phyloP scores from a whole-genome alignment of 2,329 filamentous ascomycete species.

The Exophiala viscosa region DNA sequence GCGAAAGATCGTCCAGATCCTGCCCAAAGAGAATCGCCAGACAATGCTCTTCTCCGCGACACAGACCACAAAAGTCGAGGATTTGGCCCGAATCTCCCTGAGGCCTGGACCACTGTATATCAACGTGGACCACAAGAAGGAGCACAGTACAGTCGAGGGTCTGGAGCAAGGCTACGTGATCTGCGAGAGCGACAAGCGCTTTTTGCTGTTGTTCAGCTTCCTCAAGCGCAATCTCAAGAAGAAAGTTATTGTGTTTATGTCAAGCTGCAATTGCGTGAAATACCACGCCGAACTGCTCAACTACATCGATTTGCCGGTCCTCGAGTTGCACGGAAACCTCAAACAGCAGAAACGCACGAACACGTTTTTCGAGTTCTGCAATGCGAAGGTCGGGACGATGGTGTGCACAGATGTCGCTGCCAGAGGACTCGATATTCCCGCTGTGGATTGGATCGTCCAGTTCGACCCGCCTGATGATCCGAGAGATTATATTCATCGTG shows the following conservation, averaged over 20 bases:
- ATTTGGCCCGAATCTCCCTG: constrained; percentile 89
- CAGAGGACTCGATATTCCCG: constrained; percentile 89
- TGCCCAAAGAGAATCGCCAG: constrained; percentile 81
- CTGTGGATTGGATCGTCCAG: constrained; percentile 94
- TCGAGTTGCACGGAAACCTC: constrained; percentile 88
- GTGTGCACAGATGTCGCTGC: constrained; percentile 97
- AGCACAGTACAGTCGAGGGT: constrained; percentile 87
- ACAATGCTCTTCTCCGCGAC: constrained; percentile 99
- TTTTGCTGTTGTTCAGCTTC: constrained; percentile 90
- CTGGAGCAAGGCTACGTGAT: constrained; percentile 95
- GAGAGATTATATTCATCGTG: constrained; percentile 89
- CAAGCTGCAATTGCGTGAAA: constrained; percentile 86
- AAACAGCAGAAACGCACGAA: constrained; percentile 99
- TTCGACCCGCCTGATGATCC: constrained; percentile 93
- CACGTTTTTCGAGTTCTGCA: constrained; percentile 95
- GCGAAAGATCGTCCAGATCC: constrained; percentile 90
- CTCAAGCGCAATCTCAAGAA: constrained; percentile 88
- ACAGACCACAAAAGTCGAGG: constrained; percentile 97
- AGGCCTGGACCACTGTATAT: constrained; percentile 90
- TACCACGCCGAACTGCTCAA: constrained; percentile 95
- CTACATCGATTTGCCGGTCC: constrained; percentile 89
- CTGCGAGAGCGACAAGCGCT: constrained; percentile 89
- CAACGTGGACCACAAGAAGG: constrained; percentile 87
- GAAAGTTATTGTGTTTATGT: constrained; percentile 97
- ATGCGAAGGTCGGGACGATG: constrained; percentile 77